Evolutionary conservation across 2,329 filamentous ascomycete genomes (phyloP), one percentile per base, ranked within the genome.

Genomic region (Penicillium thymicola): DNA sequence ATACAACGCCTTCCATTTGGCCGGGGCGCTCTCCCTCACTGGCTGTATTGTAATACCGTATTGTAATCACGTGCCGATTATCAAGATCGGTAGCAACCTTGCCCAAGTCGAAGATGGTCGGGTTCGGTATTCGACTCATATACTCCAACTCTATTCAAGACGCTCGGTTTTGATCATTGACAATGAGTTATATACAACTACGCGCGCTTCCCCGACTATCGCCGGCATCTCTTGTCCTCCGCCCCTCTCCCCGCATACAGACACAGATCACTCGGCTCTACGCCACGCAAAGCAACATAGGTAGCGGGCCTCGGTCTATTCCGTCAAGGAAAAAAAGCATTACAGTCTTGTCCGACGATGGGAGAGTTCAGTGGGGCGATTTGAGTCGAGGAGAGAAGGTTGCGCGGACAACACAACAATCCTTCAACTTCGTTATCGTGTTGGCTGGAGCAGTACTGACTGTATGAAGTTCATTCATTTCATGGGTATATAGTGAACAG

Each of bases 331-430:
- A 90, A 52, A 86, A 83, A 67, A 81, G 86, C 38, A 86, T 97
- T 27, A 96, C 92, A 0, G 84, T 93, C 0, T 87, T 92, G 67
- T 94, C 91, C 66, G 93, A 97, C 66, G 89, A 91, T 68, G 93
- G 93, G 8, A 82, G 83, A 61, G 86, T 96, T 1, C 85, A 86
- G 4, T 97, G 93, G 93, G 82, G 79, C 3, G 81, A 94, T 53
- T 82, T 97, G 2, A 91, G 87, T 0, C 78, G 77, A 0, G 78
- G 78, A 46, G 93, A 97, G 72, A 97, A 96, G 74, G 86, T 87
- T 3, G 89, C 88, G 25, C 84, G 93, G 38, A 89, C 91, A 9
- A 93, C 90, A 0, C 92, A 97, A 74, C 93, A 97, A 74, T 89
- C 88, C 16, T 88, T 96, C 78, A 97, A 97, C 75, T 85, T 96